Evolutionary conservation across 2,329 filamentous ascomycete species (phyloP), one percentile per base, ranked within the genome.

Genomic region (Paecilomyces fulvus): DNA sequence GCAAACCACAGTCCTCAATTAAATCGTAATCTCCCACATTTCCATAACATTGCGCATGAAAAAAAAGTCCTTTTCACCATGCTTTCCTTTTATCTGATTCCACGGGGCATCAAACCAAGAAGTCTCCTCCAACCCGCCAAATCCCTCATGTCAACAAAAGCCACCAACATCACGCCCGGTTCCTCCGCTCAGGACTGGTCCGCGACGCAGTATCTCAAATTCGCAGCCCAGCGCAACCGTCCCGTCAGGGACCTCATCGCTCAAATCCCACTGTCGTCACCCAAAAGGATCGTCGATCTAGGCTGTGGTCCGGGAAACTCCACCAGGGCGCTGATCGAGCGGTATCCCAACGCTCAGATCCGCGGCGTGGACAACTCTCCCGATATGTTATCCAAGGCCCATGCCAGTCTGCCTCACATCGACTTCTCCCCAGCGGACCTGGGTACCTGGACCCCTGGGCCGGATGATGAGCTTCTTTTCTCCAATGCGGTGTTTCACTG

Each of bases 301-400:
- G 83, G 83, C 61, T 85, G 83, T 65, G 83, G 83, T 0, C 83
- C 83, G 0, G 83, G 79, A 4, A 85, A 84, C 69, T 82, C 79
- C 2, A 85, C 82, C 0, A 66, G 70, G 0, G 75, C 79, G 1
- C 73, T 85, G 1, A 67, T 69, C 3, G 61, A 65, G 2, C 73
- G 73, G 3, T 85, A 79, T 64, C 80, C 81, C 0, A 50, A 66
- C 3, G 77, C 82, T 0, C 56, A 64, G 0, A 61, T 84, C 49
- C 70, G 71, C 0, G 83, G 81, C 9, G 73, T 85, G 50, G 83
- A 85, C 60, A 78, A 77, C 0, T 81, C 78, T 0, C 75, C 77
- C 0, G 77, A 82, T 60, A 85, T 85, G 83, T 72, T 85, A 4
- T 56, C 63, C 1, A 77, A 77, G 53, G 83, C 83, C 0, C 70